A percentile compares a stretch with the other conserved stretches of the same genome.
phyloP scores from a whole-genome alignment of 305 asterid species.

The Fraxinus paxiana region DNA sequence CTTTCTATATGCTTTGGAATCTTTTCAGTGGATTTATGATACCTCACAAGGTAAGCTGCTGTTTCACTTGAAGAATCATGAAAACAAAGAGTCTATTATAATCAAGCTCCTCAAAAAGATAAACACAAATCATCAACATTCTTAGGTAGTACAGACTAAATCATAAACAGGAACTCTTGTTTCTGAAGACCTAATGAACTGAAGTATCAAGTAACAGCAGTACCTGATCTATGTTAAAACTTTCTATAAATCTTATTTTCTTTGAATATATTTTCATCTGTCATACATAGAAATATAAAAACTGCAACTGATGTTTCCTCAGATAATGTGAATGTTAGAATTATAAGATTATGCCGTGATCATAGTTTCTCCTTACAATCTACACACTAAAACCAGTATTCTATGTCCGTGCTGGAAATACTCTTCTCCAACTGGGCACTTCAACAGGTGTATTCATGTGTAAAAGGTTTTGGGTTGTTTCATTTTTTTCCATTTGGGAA shows the following conservation, averaged over 20 bases:
- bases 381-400: not conserved
- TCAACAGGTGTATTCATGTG: not conserved
- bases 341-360: not conserved
- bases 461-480: not conserved
- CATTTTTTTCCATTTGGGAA: not conserved
- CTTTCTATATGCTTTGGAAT: conserved; percentile 95
- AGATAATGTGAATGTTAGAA: not conserved
- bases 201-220: not conserved
- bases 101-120: not conserved
- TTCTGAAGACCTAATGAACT: not conserved
- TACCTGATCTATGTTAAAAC: not conserved
- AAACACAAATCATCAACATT: not conserved
- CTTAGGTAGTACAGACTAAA: not conserved
- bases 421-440: not conserved
- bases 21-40: conserved; percentile 96
- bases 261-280: not conserved
- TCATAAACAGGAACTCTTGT: not conserved
- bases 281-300: not conserved
- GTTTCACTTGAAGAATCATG: not conserved
- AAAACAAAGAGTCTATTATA: not conserved
- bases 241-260: not conserved
- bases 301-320: not conserved
- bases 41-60: conserved; percentile 71
- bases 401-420: not conserved
- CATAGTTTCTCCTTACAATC: not conserved